Conservation (phyloP, 1,284 basidiomycete genomes). For the Mycosarcoma mackinlayi region DNA sequence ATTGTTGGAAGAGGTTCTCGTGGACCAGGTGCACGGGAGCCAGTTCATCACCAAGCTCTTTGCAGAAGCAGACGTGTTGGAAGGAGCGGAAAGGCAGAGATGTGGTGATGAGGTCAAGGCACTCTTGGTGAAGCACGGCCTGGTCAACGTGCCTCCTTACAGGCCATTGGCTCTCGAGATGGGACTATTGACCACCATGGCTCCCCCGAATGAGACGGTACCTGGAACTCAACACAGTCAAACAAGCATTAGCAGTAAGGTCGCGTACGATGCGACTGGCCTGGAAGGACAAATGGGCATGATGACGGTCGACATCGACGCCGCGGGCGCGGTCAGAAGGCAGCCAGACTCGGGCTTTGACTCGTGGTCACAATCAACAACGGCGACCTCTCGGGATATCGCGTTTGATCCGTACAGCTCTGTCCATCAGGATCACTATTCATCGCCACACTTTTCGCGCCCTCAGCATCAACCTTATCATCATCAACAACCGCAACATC, state of each 20-base stretch:
- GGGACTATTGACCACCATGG: slow-evolving; percentile 72
- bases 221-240: neutral
- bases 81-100: slow-evolving; percentile 76
- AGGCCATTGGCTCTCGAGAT: slow-evolving; percentile 91
- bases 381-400: neutral
- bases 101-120: slow-evolving; percentile 74
- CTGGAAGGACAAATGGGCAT: slow-evolving; percentile 19
- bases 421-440: neutral
- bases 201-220: neutral
- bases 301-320: neutral
- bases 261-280: neutral
- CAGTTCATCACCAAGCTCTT: slow-evolving; percentile 93
- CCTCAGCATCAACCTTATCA: neutral
- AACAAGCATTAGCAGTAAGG: neutral
- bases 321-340: neutral
- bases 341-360: slow-evolving; percentile 14
- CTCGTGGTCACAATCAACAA: slow-evolving; percentile 14
- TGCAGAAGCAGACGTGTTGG: slow-evolving; percentile 72
- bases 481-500: slow-evolving; percentile 1
- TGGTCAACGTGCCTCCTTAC: slow-evolving; percentile 73
- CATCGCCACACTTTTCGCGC: neutral
- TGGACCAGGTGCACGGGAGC: slow-evolving; percentile 77
- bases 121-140: slow-evolving; percentile 53
- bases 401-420: slow-evolving; percentile 1
- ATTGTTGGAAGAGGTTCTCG: slow-evolving; percentile 89